phyloP scores from a whole-genome alignment of 768 basidiomycete genomes.

The Suillus americanus region DNA sequence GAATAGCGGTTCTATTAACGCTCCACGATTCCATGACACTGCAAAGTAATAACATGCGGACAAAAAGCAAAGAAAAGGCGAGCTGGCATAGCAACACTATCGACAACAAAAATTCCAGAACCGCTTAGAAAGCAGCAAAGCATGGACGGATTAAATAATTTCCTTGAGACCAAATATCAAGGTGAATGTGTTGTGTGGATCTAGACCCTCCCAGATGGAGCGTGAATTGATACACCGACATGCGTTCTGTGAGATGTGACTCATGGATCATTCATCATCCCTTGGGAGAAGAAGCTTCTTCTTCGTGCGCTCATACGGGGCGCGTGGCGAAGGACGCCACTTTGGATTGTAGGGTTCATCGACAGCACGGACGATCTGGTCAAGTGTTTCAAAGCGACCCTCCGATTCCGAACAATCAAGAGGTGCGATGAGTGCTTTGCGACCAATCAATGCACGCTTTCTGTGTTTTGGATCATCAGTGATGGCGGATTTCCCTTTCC shows the following conservation, averaged over 20 bases:
- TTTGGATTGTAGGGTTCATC: constrained; percentile 1
- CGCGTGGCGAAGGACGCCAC: background rate
- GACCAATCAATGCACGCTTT: constrained; percentile 7
- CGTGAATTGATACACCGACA: background rate
- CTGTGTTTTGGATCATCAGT: background rate
- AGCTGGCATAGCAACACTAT: background rate
- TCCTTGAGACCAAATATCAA: background rate
- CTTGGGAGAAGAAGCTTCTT: background rate
- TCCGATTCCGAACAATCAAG: background rate
- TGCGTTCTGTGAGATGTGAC: background rate
- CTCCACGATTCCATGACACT: background rate
- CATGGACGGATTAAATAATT: background rate
- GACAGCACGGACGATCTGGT: background rate
- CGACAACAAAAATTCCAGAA: background rate
- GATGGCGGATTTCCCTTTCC: background rate
- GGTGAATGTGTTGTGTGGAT: background rate
- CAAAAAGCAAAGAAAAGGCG: background rate
- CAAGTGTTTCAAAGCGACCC: constrained; percentile 1
- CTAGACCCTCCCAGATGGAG: background rate
- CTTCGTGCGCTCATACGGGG: background rate
- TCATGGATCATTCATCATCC: constrained; percentile 1
- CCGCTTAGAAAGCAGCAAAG: background rate
- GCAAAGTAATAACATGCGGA: background rate
- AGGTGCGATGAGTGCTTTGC: constrained; percentile 21
- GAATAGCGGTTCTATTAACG: background rate